Conservation (phyloP, 2,329 filamentous ascomycete genomes). For the Rutstroemia sydowiana region DNA sequence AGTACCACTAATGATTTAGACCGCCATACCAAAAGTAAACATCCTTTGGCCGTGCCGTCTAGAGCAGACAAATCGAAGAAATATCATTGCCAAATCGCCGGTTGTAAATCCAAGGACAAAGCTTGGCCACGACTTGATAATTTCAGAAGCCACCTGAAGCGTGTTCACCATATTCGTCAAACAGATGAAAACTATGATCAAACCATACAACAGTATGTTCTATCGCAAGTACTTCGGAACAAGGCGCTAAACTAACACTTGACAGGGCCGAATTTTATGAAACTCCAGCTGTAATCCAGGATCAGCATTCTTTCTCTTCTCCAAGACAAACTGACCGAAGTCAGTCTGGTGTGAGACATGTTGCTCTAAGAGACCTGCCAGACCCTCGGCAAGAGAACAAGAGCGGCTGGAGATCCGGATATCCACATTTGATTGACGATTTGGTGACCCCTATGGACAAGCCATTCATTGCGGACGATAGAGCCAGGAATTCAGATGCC, state of each 20-base stretch:
- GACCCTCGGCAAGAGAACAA: constrained; percentile 2
- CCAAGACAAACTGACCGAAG: constrained; percentile 3
- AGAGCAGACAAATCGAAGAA: constrained; percentile 40
- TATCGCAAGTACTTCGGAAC: not conserved
- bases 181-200: constrained; percentile 34
- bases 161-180: constrained; percentile 48
- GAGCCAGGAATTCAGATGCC: not conserved
- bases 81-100: constrained; percentile 51
- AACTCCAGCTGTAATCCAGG: constrained; percentile 5
- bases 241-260: constrained; percentile 4
- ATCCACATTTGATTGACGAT: constrained; percentile 19
- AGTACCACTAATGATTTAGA: constrained; percentile 73
- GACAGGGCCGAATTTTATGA: constrained; percentile 17
- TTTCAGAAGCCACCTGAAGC: constrained; percentile 69
- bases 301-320: constrained; percentile 11
- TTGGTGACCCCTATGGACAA: constrained; percentile 14
- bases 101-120: constrained; percentile 56
- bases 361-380: not conserved
- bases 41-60: constrained; percentile 41
- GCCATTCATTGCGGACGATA: constrained; percentile 5
- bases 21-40: constrained; percentile 69
- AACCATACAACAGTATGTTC: constrained; percentile 39
- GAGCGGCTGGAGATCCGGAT: constrained; percentile 15
- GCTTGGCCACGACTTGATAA: constrained; percentile 79
- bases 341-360: constrained; percentile 1